Evolutionary conservation across 352 stramenopile species (phyloP).

Genomic region (Globisporangium splendens): DNA sequence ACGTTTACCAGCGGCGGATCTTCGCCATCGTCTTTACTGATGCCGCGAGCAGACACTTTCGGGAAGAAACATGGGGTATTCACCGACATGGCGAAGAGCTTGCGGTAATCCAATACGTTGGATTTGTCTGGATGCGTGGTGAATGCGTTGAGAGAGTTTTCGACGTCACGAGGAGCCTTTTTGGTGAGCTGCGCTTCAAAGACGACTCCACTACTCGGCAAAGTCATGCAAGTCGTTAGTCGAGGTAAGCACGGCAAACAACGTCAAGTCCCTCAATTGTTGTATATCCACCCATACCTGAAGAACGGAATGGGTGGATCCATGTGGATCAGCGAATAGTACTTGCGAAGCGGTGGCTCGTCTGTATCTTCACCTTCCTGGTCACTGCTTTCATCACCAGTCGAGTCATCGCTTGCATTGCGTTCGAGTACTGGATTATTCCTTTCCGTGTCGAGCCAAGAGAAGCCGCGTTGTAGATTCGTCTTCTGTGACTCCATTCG

Average conservation of each 20-base stretch:
- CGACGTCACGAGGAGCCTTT: not conserved
- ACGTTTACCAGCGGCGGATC: conserved; percentile 12
- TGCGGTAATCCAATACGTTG: conserved; percentile 13
- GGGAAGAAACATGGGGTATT: conserved; percentile 41
- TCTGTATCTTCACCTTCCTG: conserved; percentile 1
- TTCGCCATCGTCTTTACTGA: not conserved
- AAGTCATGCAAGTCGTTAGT: not conserved
- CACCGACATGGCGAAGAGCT: conserved; percentile 32
- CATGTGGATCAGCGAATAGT: conserved; percentile 7
- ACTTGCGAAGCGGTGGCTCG: not conserved
- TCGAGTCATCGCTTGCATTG: conserved; percentile 9
- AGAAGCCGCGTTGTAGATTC: too few relatives aligned
- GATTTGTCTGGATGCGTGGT: not conserved
- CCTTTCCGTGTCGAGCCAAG: too few relatives aligned
- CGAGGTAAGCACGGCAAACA: not conserved
- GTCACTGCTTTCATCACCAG: conserved; percentile 9
- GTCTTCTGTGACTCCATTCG: not conserved
- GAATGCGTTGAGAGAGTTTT: not conserved
- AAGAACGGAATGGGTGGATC: not conserved
- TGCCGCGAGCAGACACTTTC: not conserved
- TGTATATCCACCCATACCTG: not conserved
- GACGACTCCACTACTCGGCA: not conserved
- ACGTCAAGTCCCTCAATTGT: too few relatives aligned
- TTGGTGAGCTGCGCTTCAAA: too few relatives aligned
- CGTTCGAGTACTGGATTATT: not conserved